These are phyloP conservation scores for Globisporangium paroecandrum DNA, from an alignment of 352 stramenopile genomes.

Conservation along the genomic window DNA sequence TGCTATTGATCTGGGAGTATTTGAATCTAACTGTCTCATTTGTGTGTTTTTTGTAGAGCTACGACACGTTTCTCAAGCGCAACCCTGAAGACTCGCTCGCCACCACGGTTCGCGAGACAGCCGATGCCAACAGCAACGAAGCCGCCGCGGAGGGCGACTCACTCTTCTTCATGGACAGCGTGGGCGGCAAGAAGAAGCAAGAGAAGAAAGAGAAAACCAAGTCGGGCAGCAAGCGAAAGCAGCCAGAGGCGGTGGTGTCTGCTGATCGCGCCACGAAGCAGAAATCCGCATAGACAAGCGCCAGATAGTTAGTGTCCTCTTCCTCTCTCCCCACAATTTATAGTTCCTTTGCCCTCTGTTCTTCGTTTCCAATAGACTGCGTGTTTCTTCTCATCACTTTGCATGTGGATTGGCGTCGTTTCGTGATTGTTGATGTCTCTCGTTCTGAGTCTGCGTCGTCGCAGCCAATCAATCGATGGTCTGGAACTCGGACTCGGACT, in stretches of 20 bases:
- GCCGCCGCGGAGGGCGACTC: constrained; percentile 9
- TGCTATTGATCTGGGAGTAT: neutral
- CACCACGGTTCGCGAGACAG: constrained; percentile 12
- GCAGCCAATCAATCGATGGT: neutral
- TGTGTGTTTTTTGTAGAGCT: constrained; percentile 30
- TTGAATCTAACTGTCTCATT: neutral
- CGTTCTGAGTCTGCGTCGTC: neutral
- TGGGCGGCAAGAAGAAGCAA: constrained; percentile 37
- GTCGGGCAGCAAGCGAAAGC: constrained; percentile 11
- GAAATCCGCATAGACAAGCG: constrained; percentile 1
- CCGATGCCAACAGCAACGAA: constrained; percentile 1
- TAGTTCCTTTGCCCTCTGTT: neutral
- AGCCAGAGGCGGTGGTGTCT: constrained; percentile 10
- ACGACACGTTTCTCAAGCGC: constrained; percentile 32
- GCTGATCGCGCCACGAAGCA: neutral
- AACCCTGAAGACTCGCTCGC: constrained; percentile 22
- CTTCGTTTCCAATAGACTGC: neutral
- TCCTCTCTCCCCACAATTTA: neutral
- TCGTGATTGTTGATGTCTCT: neutral
- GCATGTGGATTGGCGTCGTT: neutral
- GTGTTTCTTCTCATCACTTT: neutral
- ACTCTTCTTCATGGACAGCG: constrained; percentile 65
- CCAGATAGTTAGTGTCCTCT: neutral
- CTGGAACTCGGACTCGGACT: neutral
- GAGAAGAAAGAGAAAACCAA: constrained; percentile 27